Evolutionary conservation across 1,139 yeast species (phyloP), one percentile per base, ranked within the genome.

Genomic region (Suhomyces ambrosiae): DNA sequence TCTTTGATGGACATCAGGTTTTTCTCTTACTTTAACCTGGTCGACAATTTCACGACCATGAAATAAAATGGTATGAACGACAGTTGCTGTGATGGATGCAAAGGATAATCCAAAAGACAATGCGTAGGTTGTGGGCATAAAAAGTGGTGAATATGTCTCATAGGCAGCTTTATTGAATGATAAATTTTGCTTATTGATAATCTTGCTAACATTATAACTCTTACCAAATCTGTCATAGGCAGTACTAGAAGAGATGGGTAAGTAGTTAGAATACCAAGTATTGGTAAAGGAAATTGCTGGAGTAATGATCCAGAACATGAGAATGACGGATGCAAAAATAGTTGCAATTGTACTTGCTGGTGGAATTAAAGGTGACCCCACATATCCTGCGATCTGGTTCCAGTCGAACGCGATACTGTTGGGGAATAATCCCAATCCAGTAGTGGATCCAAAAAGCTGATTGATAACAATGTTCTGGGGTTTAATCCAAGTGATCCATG

Each of bases 361-460:
- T 7, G 87, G 84, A 47, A 81, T 72, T 52, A 84, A 69, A 8
- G 90, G 87, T 16, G 84, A 75, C 11, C 82, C 80, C 43, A 78
- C 62, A 58, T 75, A 78, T 35, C 80, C 84, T 25, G 72, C 63
- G 33, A 70, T 61, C 53, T 69, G 75, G 49, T 66, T 68, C 74
- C 74, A 69, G 50, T 63, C 70, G 44, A 65, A 63, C 7, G 58
- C 56, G 2, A 77, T 62, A 35, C 36, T 35, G 36, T 77, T 55
- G 16, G 89, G 89, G 52, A 81, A 60, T 56, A 81, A 56, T 17
- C 86, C 88, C 42, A 81, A 65, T n/a, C 87, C 87, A 9, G 80
- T 64, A 11, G 65, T 47, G 18, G 76, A 65, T 35, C 88, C 86
- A 53, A 81, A 80, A 31, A 83, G 59, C 56, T 81, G 85, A 56